A percentile compares a stretch with the other conserved stretches of the same genome.
These are phyloP conservation scores for Wickerhamomyces queroliae DNA, from an alignment of 805 yeast genomes.

Conservation along the genomic window DNA sequence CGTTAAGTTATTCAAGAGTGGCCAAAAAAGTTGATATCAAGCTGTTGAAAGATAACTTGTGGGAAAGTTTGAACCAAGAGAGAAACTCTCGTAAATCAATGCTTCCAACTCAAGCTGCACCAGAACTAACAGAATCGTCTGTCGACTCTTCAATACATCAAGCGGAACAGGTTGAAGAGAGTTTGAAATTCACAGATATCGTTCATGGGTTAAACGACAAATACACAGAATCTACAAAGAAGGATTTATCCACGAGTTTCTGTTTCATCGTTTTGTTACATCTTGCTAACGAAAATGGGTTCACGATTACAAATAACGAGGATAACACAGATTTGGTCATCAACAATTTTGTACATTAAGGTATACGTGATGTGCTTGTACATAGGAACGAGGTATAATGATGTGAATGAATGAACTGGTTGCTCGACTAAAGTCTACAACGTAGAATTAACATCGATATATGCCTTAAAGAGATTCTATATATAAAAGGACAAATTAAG, in stretches of 20 bases:
- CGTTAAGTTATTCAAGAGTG: conserved; percentile 56
- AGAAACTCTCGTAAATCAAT: neutral
- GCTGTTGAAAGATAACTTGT: conserved; percentile 65
- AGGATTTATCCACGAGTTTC: conserved; percentile 77
- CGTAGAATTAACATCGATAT: too few species aligned
- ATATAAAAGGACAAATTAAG: neutral
- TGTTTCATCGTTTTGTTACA: conserved; percentile 81
- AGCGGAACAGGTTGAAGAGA: neutral
- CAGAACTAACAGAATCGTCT: neutral
- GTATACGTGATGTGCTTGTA: neutral
- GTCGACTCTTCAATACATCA: neutral
- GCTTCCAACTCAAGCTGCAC: neutral
- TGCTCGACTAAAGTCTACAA: too few species aligned
- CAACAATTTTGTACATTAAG: conserved; percentile 1
- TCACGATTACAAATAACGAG: conserved; percentile 40
- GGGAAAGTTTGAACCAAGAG: conserved; percentile 44
- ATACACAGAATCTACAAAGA: conserved; percentile 51
- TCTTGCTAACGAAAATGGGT: conserved; percentile 81
- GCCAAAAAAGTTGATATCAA: conserved; percentile 79
- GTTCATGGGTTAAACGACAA: conserved; percentile 41
- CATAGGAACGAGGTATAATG: too few species aligned
- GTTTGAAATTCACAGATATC: conserved; percentile 35
- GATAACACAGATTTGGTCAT: conserved; percentile 19
- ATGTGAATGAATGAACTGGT: too few species aligned
- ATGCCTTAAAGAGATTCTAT: too few species aligned